Evolutionary conservation across 2,329 filamentous ascomycete genomes (phyloP).

Genomic region (Westerdykella ornata): DNA sequence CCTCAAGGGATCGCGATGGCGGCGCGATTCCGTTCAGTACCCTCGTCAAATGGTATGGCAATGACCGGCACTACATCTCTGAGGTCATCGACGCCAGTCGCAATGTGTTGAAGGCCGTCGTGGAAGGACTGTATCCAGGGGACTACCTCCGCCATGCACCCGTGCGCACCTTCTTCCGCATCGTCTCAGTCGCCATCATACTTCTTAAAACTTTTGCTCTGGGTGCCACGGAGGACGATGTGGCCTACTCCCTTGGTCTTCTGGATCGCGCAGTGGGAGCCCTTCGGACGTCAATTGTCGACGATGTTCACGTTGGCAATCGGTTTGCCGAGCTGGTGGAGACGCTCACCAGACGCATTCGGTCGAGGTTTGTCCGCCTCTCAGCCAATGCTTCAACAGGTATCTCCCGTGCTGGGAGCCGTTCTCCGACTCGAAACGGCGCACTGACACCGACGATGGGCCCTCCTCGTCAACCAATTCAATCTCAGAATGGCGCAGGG

Average conservation of each 20-base stretch:
- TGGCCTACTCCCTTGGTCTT: conserved; percentile 65
- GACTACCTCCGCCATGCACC: conserved; percentile 77
- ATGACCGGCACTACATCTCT: conserved; percentile 56
- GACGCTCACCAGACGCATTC: conserved; percentile 65
- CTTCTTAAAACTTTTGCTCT: conserved; percentile 77
- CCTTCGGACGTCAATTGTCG: conserved; percentile 70
- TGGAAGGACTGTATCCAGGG: conserved; percentile 65
- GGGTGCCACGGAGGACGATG: conserved; percentile 70
- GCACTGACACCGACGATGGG: conserved; percentile 29
- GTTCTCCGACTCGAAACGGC: conserved; percentile 18
- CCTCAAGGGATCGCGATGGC: conserved; percentile 24
- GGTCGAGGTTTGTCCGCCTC: conserved; percentile 61
- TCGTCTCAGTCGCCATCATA: conserved; percentile 80
- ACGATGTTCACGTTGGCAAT: conserved; percentile 79
- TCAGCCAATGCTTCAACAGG: conserved; percentile 42
- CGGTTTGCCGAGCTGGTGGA: conserved; percentile 78
- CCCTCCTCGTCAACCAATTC: conserved; percentile 17
- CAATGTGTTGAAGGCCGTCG: conserved; percentile 68
- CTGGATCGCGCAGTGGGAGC: conserved; percentile 70
- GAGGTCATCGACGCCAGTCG: conserved; percentile 72
- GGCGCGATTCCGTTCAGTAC: conserved; percentile 42
- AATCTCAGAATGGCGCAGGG: conserved; percentile 7
- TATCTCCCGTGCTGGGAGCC: conserved; percentile 35
- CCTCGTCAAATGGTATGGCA: conserved; percentile 47
- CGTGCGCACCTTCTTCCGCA: conserved; percentile 78